Conservation (phyloP, 208 protist species). For the Trypanosoma cruzi region DNA sequence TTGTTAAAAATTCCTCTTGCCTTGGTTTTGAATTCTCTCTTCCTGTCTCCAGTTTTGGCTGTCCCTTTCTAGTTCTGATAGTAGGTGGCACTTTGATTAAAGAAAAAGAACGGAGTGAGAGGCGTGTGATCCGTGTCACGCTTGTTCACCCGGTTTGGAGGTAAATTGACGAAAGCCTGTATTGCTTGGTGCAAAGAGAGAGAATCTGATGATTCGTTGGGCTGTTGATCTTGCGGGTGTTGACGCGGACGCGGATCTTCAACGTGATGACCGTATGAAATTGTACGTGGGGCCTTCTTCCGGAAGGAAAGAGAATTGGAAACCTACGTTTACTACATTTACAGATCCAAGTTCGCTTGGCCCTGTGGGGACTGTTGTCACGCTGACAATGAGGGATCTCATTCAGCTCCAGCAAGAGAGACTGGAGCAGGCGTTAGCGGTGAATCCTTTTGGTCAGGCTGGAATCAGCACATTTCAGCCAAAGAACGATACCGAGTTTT, state of each 20-base stretch:
- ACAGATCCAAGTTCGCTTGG: constrained; percentile 21
- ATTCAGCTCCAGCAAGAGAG: constrained; percentile 31
- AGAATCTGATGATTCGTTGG: constrained; percentile 75
- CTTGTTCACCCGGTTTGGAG: neutral
- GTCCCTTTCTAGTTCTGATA: too few relatives aligned
- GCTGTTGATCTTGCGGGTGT: constrained; percentile 80
- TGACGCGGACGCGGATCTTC: constrained; percentile 70
- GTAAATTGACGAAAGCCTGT: neutral
- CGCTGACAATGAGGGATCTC: constrained; percentile 46
- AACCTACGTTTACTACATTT: constrained; percentile 14
- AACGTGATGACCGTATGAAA: constrained; percentile 55
- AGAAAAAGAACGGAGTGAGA: neutral
- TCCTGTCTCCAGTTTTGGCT: too few relatives aligned
- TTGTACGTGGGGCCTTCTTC: constrained; percentile 30
- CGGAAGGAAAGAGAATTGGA: constrained; percentile 16
- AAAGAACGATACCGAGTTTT: constrained; percentile 18
- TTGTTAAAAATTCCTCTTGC: too few relatives aligned
- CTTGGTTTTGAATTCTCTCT: too few relatives aligned
- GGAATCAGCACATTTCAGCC: neutral
- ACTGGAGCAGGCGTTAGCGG: constrained; percentile 21
- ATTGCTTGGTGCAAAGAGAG: too few relatives aligned
- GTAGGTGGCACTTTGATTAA: neutral
- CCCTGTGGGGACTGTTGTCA: constrained; percentile 51
- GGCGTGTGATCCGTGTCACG: neutral
- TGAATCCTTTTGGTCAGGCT: constrained; percentile 6